A percentile compares a stretch with the other conserved stretches of the same genome.
These are phyloP conservation scores for Colletotrichum sp. DNA, from an alignment of 2,329 filamentous ascomycete species.

Conservation along the genomic window DNA sequence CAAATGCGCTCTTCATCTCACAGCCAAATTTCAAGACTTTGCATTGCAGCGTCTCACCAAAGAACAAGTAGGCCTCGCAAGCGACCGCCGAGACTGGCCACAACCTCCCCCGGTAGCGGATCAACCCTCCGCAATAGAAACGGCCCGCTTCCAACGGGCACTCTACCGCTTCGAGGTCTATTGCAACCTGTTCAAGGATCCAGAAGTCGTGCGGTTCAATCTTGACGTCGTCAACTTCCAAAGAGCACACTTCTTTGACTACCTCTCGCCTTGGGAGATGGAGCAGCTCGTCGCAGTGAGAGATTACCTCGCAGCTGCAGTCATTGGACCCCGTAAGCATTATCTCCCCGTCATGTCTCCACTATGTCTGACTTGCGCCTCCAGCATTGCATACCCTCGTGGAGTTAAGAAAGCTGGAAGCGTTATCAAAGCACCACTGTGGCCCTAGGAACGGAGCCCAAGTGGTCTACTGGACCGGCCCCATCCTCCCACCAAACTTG, in stretches of 20 bases:
- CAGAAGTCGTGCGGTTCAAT: constrained; percentile 16
- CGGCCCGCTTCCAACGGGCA: constrained; percentile 8
- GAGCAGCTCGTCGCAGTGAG: constrained; percentile 6
- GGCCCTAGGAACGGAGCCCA: not conserved
- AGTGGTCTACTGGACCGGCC: constrained; percentile 9
- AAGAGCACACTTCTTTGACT: constrained; percentile 9
- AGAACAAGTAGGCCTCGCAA: constrained; percentile 6
- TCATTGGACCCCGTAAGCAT: constrained; percentile 8
- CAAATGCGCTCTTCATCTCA: not conserved
- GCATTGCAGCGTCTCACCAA: not conserved
- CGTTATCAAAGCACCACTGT: constrained; percentile 4
- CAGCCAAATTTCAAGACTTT: not conserved
- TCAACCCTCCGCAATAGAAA: not conserved
- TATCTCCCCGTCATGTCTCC: not conserved
- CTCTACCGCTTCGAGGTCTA: constrained; percentile 16
- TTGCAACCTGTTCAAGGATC: constrained; percentile 12
- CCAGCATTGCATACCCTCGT: constrained; percentile 6
- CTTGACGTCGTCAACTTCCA: constrained; percentile 16
- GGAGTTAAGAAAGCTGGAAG: constrained; percentile 8
- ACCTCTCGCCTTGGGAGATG: constrained; percentile 12
- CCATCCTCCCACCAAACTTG: constrained; percentile 1
- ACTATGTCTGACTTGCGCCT: not conserved
- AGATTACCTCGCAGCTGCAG: not conserved
- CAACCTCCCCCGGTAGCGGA: not conserved
- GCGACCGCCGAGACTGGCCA: constrained; percentile 7